phyloP scores from a whole-genome alignment of 306 rosid genomes.

The Vigna mungo region DNA sequence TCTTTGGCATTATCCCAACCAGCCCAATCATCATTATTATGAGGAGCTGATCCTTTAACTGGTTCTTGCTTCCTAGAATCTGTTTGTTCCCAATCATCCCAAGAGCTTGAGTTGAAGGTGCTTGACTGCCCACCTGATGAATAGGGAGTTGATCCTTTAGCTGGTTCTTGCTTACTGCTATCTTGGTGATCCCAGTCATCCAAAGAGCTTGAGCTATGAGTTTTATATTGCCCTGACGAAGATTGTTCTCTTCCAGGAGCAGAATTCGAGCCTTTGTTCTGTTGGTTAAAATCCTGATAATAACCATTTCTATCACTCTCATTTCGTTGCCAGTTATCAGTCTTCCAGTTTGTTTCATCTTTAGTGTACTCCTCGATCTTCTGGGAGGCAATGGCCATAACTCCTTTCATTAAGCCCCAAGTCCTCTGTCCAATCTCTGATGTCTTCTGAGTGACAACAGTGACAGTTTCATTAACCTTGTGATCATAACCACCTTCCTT shows the following conservation, averaged over 20 bases:
- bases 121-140: constrained; percentile 51
- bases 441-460: constrained; percentile 90
- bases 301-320: constrained; percentile 72
- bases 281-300: constrained; percentile 73
- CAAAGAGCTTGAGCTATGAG: constrained; percentile 54
- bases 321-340: constrained; percentile 70
- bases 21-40: constrained; percentile 79
- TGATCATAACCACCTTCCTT: constrained; percentile 95
- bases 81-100: constrained; percentile 87
- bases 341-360: constrained; percentile 67
- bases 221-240: constrained; percentile 56
- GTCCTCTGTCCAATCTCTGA: constrained; percentile 94
- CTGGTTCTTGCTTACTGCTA: constrained; percentile 36
- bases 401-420: constrained; percentile 99
- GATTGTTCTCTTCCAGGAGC: constrained; percentile 70
- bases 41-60: constrained; percentile 59
- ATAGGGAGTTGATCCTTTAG: constrained; percentile 26
- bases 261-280: constrained; percentile 71
- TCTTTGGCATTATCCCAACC: constrained; percentile 96
- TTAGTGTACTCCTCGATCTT: constrained; percentile 89
- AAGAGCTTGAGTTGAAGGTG: constrained; percentile 60
- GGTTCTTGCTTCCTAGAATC: constrained; percentile 71
- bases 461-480: constrained; percentile 97
- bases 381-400: constrained; percentile 95
- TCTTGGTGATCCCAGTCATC: constrained; percentile 52